A percentile compares a stretch with the other conserved stretches of the same genome.
These are phyloP conservation scores for Mesotaenium endlicherianum DNA, from an alignment of 139 green algal genomes.

Conservation along the genomic window DNA sequence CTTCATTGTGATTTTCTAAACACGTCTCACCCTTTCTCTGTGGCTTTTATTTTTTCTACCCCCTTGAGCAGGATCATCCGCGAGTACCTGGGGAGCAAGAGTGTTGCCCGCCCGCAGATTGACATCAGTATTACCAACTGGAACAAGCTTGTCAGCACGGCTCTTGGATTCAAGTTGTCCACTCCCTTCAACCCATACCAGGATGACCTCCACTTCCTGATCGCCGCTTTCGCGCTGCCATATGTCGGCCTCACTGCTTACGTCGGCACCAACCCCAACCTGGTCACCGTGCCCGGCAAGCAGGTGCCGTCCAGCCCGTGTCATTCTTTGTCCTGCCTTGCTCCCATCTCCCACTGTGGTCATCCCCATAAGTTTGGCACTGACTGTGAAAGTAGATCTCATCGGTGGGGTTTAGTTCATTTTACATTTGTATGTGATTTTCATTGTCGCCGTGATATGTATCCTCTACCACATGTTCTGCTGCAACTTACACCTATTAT, in stretches of 20 bases:
- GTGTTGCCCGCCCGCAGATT: neutral
- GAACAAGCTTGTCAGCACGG: neutral
- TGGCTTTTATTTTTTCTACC: neutral
- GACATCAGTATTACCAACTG: neutral
- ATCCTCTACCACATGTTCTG: neutral
- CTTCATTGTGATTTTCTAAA: neutral
- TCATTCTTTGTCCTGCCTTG: neutral
- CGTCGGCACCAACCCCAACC: neutral
- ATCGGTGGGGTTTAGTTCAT: neutral
- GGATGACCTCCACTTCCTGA: neutral
- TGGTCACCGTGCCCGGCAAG: neutral
- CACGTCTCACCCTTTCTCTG: neutral
- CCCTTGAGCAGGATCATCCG: neutral
- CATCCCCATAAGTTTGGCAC: neutral
- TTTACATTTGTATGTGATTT: neutral
- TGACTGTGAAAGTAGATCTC: neutral
- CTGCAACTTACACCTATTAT: too few relatives aligned
- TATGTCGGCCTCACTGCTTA: neutral
- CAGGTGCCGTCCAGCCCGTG: neutral
- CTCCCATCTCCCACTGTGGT: neutral
- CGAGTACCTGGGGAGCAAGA: neutral
- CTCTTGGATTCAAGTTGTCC: neutral
- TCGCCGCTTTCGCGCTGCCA: neutral
- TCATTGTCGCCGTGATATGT: neutral
- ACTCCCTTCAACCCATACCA: neutral